Conservation (phyloP, 1,139 yeast genomes). For the Sugiyamaella neomexicana region DNA sequence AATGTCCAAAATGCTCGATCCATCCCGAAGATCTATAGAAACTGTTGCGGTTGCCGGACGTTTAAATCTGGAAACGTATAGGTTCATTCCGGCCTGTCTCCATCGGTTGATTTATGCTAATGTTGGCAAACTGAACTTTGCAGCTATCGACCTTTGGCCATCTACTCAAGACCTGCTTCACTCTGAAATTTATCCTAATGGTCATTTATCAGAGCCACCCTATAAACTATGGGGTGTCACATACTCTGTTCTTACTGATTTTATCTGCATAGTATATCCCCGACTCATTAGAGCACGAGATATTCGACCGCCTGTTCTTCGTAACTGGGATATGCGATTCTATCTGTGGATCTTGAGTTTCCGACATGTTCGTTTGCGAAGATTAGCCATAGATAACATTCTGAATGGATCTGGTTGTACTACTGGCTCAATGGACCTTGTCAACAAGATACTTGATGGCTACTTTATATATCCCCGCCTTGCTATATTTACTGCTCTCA, state of each 20-base stretch:
- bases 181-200: slow-evolving; percentile 8
- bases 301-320: slow-evolving; percentile 29
- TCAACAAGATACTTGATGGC: slow-evolving; percentile 24
- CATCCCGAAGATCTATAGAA: slow-evolving; percentile 27
- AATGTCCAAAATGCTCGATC: slow-evolving; percentile 32
- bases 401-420: slow-evolving; percentile 14
- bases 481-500: slow-evolving; percentile 16
- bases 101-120: slow-evolving; percentile 26
- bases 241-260: slow-evolving; percentile 38
- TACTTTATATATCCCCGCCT: slow-evolving; percentile 19
- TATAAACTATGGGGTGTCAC: slow-evolving; percentile 45
- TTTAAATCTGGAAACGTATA: slow-evolving; percentile 27
- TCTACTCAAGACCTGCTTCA: slow-evolving; percentile 5
- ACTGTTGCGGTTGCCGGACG: slow-evolving; percentile 34
- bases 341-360: slow-evolving; percentile 22
- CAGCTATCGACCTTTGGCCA: slow-evolving; percentile 35
- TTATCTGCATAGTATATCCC: slow-evolving; percentile 33
- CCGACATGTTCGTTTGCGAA: slow-evolving; percentile 16
- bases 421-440: slow-evolving; percentile 25
- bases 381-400: slow-evolving; percentile 8
- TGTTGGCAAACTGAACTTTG: slow-evolving; percentile 39
- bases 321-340: slow-evolving; percentile 32
- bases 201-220: slow-evolving; percentile 27
- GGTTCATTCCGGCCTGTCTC: slow-evolving; percentile 25
- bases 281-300: slow-evolving; percentile 12